Percentiles rank a stretch among this genome's conserved stretches.
Conservation (phyloP, 352 stramenopile genomes). For the Globisporangium iwayamae region DNA sequence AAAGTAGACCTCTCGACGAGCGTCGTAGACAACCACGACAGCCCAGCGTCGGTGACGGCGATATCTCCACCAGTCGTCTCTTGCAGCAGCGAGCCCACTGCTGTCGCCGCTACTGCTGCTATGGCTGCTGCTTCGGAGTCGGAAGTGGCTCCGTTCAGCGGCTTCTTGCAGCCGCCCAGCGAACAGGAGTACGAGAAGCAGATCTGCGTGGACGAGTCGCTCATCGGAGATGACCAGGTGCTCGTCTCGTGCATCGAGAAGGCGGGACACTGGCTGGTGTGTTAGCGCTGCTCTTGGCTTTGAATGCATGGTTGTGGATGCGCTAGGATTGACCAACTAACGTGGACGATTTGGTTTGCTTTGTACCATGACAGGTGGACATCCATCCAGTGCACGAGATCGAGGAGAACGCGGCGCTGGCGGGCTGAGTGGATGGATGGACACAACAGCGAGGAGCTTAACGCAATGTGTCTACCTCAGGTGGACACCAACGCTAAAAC, state of each 20-base stretch:
- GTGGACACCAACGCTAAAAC: background rate
- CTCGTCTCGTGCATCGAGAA: constrained; percentile 56
- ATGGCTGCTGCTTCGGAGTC: constrained; percentile 5
- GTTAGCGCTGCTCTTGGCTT: constrained; percentile 8
- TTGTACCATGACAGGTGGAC: constrained; percentile 23
- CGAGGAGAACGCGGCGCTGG: constrained; percentile 9
- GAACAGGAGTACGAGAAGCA: constrained; percentile 28
- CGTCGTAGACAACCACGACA: constrained; percentile 58
- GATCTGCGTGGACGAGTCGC: constrained; percentile 28
- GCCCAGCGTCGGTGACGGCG: background rate
- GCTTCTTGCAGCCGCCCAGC: constrained; percentile 52
- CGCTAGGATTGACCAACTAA: background rate
- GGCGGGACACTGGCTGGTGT: constrained; percentile 57
- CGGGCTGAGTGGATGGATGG: background rate
- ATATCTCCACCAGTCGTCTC: background rate
- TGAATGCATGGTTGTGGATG: background rate
- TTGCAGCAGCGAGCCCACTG: background rate
- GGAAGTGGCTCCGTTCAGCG: constrained; percentile 32
- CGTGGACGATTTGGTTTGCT: constrained; percentile 8
- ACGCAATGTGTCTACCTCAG: background rate
- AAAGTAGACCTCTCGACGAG: constrained; percentile 78
- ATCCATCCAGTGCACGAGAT: constrained; percentile 41
- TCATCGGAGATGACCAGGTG: constrained; percentile 50
- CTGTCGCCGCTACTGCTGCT: background rate
- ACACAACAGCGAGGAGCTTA: background rate